Conservation (phyloP, 1,139 yeast genomes). For the Protomyces inundatus region DNA sequence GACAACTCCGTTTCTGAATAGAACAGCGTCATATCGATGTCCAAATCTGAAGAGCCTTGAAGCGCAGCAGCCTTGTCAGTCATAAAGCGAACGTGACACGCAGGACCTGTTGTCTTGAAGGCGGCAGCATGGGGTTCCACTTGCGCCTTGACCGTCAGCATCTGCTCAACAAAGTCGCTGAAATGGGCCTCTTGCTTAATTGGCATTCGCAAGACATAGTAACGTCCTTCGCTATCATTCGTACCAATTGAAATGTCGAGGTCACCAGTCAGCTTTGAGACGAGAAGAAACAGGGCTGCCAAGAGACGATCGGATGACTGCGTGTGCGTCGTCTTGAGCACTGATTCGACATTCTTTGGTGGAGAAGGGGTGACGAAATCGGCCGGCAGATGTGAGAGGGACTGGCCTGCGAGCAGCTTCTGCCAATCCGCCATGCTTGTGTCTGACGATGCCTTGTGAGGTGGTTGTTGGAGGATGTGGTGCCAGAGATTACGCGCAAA, state of each 20-base stretch:
- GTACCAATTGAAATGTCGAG: slow-evolving; percentile 87
- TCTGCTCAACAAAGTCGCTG: background rate
- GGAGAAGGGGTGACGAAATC: slow-evolving; percentile 75
- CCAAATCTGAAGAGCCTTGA: slow-evolving; percentile 49
- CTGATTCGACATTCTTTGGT: slow-evolving; percentile 61
- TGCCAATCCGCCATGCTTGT: slow-evolving; percentile 11
- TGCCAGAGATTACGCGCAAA: too few species aligned
- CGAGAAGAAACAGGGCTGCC: slow-evolving; percentile 65
- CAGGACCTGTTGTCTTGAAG: background rate
- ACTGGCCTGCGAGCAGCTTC: slow-evolving; percentile 63
- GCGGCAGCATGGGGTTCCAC: slow-evolving; percentile 2
- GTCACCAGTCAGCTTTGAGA: slow-evolving; percentile 83
- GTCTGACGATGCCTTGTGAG: background rate
- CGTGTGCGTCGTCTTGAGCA: slow-evolving; percentile 1
- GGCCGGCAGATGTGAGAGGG: slow-evolving; percentile 79
- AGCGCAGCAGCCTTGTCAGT: background rate
- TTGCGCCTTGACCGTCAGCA: background rate
- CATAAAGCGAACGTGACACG: background rate
- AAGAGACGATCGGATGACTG: slow-evolving; percentile 37
- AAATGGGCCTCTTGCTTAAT: slow-evolving; percentile 46
- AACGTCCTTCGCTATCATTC: slow-evolving; percentile 45
- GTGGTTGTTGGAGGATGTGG: too few species aligned
- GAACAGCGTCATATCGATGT: slow-evolving; percentile 43
- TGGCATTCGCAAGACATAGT: slow-evolving; percentile 4
- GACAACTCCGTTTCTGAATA: background rate